These are phyloP conservation scores for Boletus sp. DNA, from an alignment of 1,284 basidiomycete genomes.

Conservation along the genomic window DNA sequence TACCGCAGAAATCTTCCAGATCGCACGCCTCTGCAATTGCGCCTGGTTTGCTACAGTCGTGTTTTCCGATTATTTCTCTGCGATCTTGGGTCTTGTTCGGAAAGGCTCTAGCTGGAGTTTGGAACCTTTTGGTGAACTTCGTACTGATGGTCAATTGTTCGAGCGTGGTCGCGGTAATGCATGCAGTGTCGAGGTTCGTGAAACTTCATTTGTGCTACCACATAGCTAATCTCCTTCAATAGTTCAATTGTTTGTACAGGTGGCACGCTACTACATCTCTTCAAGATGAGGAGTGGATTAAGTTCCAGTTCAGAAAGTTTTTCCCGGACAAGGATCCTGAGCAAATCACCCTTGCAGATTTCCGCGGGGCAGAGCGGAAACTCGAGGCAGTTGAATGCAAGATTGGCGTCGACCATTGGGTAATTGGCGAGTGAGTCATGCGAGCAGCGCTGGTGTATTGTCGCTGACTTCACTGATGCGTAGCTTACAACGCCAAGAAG, in stretches of 20 bases:
- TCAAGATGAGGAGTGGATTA: constrained; percentile 68
- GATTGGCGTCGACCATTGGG: constrained; percentile 60
- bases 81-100: constrained; percentile 69
- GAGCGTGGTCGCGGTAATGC: constrained; percentile 74
- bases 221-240: constrained; percentile 5
- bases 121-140: constrained; percentile 66
- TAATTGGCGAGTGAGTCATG: constrained; percentile 52
- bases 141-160: constrained; percentile 58
- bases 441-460: not conserved
- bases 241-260: constrained; percentile 82
- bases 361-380: constrained; percentile 45
- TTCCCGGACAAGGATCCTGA: constrained; percentile 56
- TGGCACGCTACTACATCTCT: constrained; percentile 76
- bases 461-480: constrained; percentile 4
- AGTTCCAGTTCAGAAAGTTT: constrained; percentile 42
- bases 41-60: constrained; percentile 71
- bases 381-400: constrained; percentile 39
- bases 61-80: constrained; percentile 74
- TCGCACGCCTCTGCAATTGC: constrained; percentile 71
- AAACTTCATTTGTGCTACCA: constrained; percentile 2
- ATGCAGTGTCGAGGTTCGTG: constrained; percentile 67
- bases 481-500: constrained; percentile 58
- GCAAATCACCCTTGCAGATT: constrained; percentile 55
- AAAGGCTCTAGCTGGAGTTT: constrained; percentile 69
- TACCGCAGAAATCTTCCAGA: constrained; percentile 67